A percentile compares a stretch with the other conserved stretches of the same genome.
Evolutionary conservation across 441 rosid genomes (phyloP).

Genomic region (Euphorbia schlechtendalii): DNA sequence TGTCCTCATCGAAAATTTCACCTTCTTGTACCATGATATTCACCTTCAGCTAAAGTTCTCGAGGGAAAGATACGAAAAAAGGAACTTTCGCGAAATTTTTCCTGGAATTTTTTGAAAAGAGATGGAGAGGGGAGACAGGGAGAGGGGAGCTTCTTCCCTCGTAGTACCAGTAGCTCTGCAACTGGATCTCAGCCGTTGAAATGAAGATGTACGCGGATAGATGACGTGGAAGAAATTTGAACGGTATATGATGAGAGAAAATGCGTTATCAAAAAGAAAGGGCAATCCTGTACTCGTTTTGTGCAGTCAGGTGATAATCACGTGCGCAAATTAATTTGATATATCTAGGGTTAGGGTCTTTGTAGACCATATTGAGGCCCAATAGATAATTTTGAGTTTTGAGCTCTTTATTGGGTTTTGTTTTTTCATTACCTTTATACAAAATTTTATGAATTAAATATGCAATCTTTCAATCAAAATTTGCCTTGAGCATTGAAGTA

Average conservation of each 20-base stretch:
- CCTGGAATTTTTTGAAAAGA: constrained; percentile 26
- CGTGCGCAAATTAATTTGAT: too few relatives aligned
- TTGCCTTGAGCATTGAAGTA: too few relatives aligned
- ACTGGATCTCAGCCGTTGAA: constrained; percentile 60
- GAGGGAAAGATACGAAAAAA: background rate
- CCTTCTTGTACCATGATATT: constrained; percentile 36
- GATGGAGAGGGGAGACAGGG: constrained; percentile 21
- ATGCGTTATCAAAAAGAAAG: constrained; percentile 32
- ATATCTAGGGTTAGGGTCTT: too few relatives aligned
- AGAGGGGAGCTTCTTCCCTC: constrained; percentile 38
- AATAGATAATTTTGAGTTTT: too few relatives aligned
- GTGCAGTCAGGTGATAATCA: too few relatives aligned
- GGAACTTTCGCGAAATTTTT: constrained; percentile 17
- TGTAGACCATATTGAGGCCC: too few relatives aligned
- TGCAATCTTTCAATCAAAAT: too few relatives aligned
- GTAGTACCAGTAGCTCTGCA: constrained; percentile 58
- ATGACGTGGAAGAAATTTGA: constrained; percentile 55
- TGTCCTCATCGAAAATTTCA: constrained; percentile 26
- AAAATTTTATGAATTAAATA: too few relatives aligned
- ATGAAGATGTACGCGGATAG: constrained; percentile 38
- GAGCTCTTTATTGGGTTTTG: too few relatives aligned
- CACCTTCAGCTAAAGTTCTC: constrained; percentile 21
- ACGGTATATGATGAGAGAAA: constrained; percentile 35
- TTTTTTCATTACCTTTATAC: too few relatives aligned
- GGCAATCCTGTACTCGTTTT: too few relatives aligned